Percentiles rank a stretch among this genome's conserved stretches.
phyloP scores from a whole-genome alignment of 1,284 basidiomycete genomes.

The Fomitopsis schrenkii region DNA sequence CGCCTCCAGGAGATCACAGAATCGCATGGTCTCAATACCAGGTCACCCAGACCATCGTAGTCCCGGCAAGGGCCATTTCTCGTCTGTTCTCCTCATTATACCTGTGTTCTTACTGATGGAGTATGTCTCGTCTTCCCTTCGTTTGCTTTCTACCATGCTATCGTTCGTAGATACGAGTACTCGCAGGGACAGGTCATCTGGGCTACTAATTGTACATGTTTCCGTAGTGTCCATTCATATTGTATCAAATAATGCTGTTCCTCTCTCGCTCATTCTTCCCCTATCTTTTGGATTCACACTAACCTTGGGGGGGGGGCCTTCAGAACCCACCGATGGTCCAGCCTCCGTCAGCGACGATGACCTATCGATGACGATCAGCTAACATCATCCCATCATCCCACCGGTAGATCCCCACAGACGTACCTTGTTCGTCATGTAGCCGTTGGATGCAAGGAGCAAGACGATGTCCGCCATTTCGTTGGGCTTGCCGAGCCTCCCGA shows the following conservation, averaged over 20 bases:
- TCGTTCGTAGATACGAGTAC: neutral
- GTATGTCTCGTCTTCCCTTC: neutral
- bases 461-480: conserved; percentile 49
- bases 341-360: conserved; percentile 28
- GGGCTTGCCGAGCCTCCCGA: conserved; percentile 46
- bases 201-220: conserved; percentile 2
- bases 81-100: conserved; percentile 4
- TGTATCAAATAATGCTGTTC: conserved; percentile 4
- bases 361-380: conserved; percentile 7
- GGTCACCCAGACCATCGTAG: conserved; percentile 11
- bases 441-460: conserved; percentile 43
- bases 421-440: conserved; percentile 56
- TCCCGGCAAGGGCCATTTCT: neutral
- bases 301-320: neutral
- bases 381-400: neutral
- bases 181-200: neutral
- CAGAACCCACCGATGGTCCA: conserved; percentile 24
- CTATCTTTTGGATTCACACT: neutral
- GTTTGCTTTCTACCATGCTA: neutral
- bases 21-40: conserved; percentile 31
- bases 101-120: conserved; percentile 1
- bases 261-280: neutral
- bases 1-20: conserved; percentile 69
- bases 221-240: conserved; percentile 5
- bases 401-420: conserved; percentile 1